These are phyloP conservation scores for Gracilaria domingensis DNA, from an alignment of 23 red algal genomes.

Conservation along the genomic window DNA sequence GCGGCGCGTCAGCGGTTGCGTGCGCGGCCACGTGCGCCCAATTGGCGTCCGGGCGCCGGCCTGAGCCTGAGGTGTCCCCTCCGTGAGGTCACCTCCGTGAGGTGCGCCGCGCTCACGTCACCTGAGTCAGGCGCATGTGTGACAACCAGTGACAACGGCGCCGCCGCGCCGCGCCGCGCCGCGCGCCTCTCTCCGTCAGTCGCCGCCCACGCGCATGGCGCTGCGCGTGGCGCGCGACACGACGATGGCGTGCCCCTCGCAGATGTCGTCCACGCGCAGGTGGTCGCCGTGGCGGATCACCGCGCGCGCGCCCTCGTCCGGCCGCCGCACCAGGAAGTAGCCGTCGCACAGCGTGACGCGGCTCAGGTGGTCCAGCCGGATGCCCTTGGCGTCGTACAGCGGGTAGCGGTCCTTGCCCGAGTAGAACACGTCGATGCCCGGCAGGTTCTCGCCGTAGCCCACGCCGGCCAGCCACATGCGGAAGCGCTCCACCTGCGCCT, in stretches of 20 bases:
- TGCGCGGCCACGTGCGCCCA: too few relatives aligned
- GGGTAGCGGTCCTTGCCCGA: constrained; percentile 22
- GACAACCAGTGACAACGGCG: too few relatives aligned
- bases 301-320: background rate
- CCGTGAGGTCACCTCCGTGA: too few relatives aligned
- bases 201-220: constrained; percentile 22
- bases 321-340: constrained; percentile 25
- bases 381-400: constrained; percentile 24
- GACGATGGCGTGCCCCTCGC: background rate
- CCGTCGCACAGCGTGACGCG: constrained; percentile 18
- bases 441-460: constrained; percentile 20
- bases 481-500: background rate
- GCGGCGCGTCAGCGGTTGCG: background rate
- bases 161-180: too few relatives aligned
- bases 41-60: too few relatives aligned
- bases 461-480: background rate
- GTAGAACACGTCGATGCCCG: constrained; percentile 25
- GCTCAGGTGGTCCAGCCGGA: constrained; percentile 16
- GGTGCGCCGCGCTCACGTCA: too few relatives aligned
- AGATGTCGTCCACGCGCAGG: constrained; percentile 11
- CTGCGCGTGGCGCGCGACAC: background rate
- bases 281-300: constrained; percentile 6
- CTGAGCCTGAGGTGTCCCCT: too few relatives aligned
- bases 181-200: background rate
- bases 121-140: too few relatives aligned